These are phyloP conservation scores for Globisporangium spiculum DNA, from an alignment of 352 stramenopile species.

Conservation along the genomic window DNA sequence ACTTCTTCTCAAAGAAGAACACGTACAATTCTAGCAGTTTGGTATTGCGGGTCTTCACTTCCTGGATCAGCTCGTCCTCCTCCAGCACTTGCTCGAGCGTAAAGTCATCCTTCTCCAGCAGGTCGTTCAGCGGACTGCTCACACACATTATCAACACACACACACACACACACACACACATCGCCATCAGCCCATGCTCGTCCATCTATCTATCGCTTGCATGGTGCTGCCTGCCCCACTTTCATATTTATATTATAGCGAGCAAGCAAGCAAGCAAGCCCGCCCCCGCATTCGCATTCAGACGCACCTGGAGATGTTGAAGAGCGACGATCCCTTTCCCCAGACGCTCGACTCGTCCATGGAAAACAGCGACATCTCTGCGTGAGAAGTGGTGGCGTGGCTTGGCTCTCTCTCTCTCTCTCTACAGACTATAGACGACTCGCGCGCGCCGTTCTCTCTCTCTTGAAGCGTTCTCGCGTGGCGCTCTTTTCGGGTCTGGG, in stretches of 20 bases:
- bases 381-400: not conserved
- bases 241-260: not conserved
- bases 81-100: conserved; percentile 93
- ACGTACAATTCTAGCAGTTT: conserved; percentile 94
- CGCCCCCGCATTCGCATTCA: not conserved
- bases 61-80: conserved; percentile 97
- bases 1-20: not conserved
- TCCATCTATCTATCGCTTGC: not conserved
- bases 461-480: not conserved
- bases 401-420: not conserved
- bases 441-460: not conserved
- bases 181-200: not conserved
- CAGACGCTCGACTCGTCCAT: conserved; percentile 85
- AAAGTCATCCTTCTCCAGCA: conserved; percentile 93
- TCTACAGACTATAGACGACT: not conserved
- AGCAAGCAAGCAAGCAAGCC: too few relatives aligned
- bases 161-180: not conserved
- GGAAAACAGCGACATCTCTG: conserved; percentile 79
- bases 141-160: not conserved
- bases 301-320: conserved; percentile 81
- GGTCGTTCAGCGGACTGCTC: conserved; percentile 90
- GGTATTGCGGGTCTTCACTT: conserved; percentile 95
- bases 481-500: not conserved
- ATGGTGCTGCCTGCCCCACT: not conserved
- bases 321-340: conserved; percentile 81